Conservation (phyloP, 352 stramenopile species). For the Halophytophthora polymorphica region DNA sequence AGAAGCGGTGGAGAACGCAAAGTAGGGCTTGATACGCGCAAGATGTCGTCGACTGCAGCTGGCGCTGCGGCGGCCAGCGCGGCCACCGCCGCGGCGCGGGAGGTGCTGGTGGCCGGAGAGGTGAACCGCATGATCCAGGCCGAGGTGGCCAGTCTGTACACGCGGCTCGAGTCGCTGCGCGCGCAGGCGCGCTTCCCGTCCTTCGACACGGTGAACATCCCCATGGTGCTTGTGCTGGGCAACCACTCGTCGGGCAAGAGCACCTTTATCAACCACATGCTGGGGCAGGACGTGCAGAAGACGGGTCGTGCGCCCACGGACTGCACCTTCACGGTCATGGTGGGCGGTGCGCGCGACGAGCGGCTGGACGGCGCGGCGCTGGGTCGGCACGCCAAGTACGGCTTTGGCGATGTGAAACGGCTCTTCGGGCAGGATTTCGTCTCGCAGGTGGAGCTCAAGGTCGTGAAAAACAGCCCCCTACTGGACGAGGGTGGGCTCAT, state of each 20-base stretch:
- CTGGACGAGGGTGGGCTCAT: slow-evolving; percentile 80
- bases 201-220: slow-evolving; percentile 72
- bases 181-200: slow-evolving; percentile 73
- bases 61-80: background rate
- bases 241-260: slow-evolving; percentile 87
- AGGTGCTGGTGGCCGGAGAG: slow-evolving; percentile 55
- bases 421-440: slow-evolving; percentile 82
- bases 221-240: slow-evolving; percentile 83
- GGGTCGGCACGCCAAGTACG: slow-evolving; percentile 64
- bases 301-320: slow-evolving; percentile 76
- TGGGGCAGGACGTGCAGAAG: slow-evolving; percentile 81
- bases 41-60: slow-evolving; percentile 13
- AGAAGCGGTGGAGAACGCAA: no score
- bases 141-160: slow-evolving; percentile 66
- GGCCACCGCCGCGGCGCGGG: slow-evolving; percentile 7
- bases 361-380: slow-evolving; percentile 76
- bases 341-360: slow-evolving; percentile 64
- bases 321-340: slow-evolving; percentile 82
- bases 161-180: slow-evolving; percentile 64
- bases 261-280: slow-evolving; percentile 89
- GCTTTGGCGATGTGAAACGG: slow-evolving; percentile 76
- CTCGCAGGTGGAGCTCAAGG: slow-evolving; percentile 85
- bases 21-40: background rate
- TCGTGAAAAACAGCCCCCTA: slow-evolving; percentile 61
- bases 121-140: slow-evolving; percentile 86